phyloP scores from a whole-genome alignment of 441 rosid genomes.

The Brassica hybrid region DNA sequence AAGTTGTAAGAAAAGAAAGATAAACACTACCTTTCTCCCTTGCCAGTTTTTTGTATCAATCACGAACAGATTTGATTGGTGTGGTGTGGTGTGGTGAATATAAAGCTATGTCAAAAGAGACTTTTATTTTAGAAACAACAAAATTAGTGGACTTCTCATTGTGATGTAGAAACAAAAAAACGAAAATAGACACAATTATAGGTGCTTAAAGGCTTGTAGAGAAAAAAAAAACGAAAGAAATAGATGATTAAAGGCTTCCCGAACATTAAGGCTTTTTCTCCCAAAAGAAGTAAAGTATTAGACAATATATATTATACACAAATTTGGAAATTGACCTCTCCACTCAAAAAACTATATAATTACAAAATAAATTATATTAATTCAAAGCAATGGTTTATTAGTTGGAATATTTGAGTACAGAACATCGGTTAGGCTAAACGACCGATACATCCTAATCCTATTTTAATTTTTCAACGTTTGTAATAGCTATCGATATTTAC shows the following conservation, averaged over 20 bases:
- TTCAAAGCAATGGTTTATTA: not conserved
- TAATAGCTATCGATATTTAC: not conserved
- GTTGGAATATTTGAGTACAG: not conserved
- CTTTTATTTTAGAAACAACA: slow-evolving; percentile 4
- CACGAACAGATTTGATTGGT: not conserved
- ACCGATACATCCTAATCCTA: not conserved
- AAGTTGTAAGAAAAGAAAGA: slow-evolving; percentile 19
- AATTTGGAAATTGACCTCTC: slow-evolving; percentile 25
- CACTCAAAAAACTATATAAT: slow-evolving; percentile 16
- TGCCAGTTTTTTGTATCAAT: not conserved
- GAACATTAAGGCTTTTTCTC: slow-evolving; percentile 39
- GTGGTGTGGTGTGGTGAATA: slow-evolving; percentile 9
- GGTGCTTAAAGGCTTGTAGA: slow-evolving; percentile 1
- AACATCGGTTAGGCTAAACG: not conserved
- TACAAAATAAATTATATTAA: not conserved
- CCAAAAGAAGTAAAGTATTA: slow-evolving; percentile 32
- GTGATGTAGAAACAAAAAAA: slow-evolving; percentile 15
- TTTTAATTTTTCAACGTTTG: not conserved
- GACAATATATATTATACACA: slow-evolving; percentile 17
- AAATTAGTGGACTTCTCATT: slow-evolving; percentile 22
- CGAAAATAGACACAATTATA: slow-evolving; percentile 14
- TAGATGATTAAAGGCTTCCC: slow-evolving; percentile 30
- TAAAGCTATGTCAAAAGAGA: slow-evolving; percentile 20
- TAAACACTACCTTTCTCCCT: slow-evolving; percentile 13
- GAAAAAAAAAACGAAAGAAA: not conserved